Evolutionary conservation across 2,329 filamentous ascomycete genomes (phyloP).

Genomic region (Trichoderma sp.): DNA sequence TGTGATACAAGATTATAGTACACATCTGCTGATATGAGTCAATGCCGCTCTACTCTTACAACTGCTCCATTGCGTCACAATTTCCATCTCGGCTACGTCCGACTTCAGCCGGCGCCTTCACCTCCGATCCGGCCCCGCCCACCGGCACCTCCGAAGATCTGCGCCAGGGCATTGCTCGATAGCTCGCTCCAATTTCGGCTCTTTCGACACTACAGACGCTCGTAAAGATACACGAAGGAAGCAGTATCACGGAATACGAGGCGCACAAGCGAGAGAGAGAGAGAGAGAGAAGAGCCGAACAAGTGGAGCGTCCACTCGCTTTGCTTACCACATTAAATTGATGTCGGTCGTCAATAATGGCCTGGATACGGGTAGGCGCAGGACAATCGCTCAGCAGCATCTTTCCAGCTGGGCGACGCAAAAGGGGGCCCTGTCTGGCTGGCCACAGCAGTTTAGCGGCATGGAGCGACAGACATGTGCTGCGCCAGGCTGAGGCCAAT

Average conservation of each 20-base stretch:
- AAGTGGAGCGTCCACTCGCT: not conserved
- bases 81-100: not conserved
- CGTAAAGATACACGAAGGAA: not conserved
- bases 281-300: not conserved
- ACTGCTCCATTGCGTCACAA: not conserved
- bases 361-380: not conserved
- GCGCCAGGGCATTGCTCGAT: not conserved
- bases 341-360: not conserved
- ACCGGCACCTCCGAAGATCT: not conserved
- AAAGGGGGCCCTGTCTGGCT: not conserved
- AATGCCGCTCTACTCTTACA: not conserved
- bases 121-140: not conserved
- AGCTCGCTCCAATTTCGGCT: not conserved
- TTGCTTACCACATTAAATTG: slow-evolving; percentile 1
- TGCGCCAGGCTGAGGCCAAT: not conserved
- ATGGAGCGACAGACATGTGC: not conserved
- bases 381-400: not conserved
- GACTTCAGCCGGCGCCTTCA: not conserved
- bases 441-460: not conserved
- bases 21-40: not conserved
- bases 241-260: slow-evolving; percentile 1
- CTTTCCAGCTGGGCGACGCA: not conserved
- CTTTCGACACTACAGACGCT: not conserved
- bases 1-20: not conserved
- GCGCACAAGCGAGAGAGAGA: not conserved